Conservation (phyloP, 148 eudicot genomes). For the Rhododendron griersonianum region DNA sequence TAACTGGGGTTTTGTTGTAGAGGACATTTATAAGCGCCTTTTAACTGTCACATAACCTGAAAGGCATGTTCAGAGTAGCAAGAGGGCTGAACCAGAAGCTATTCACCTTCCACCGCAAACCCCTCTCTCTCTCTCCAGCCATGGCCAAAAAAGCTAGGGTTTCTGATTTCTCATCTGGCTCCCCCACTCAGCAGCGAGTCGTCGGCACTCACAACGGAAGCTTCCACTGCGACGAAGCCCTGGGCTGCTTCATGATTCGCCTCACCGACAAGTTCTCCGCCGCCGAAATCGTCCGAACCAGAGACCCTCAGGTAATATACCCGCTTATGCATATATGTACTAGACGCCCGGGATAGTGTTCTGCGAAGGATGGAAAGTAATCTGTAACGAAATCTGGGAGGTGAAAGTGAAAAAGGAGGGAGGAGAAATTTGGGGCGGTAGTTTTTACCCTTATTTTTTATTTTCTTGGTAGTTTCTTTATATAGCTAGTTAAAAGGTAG, state of each 20-base stretch:
- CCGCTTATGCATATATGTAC: neutral
- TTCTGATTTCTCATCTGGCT: conserved; percentile 33
- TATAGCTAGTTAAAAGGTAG: neutral
- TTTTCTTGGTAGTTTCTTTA: neutral
- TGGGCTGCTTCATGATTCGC: conserved; percentile 90
- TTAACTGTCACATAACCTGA: neutral
- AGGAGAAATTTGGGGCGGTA: neutral
- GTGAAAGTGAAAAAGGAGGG: neutral
- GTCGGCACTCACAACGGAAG: conserved; percentile 95
- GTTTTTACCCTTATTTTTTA: too few relatives aligned
- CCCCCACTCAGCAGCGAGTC: conserved; percentile 40
- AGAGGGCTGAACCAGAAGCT: conserved; percentile 15
- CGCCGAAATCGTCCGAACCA: conserved; percentile 62
- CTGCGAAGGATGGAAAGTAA: neutral
- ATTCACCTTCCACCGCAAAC: conserved; percentile 8
- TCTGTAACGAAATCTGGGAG: neutral
- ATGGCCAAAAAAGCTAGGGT: conserved; percentile 35
- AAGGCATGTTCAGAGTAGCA: conserved; percentile 24
- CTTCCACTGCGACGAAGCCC: conserved; percentile 95
- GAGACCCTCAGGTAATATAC: conserved; percentile 60
- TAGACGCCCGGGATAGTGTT: neutral
- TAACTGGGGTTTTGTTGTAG: neutral
- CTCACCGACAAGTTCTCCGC: conserved; percentile 55
- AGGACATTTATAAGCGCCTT: neutral
- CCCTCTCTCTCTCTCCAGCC: conserved; percentile 11